These are phyloP conservation scores for Phytophthora crassamura DNA, from an alignment of 352 stramenopile species.

Conservation along the genomic window DNA sequence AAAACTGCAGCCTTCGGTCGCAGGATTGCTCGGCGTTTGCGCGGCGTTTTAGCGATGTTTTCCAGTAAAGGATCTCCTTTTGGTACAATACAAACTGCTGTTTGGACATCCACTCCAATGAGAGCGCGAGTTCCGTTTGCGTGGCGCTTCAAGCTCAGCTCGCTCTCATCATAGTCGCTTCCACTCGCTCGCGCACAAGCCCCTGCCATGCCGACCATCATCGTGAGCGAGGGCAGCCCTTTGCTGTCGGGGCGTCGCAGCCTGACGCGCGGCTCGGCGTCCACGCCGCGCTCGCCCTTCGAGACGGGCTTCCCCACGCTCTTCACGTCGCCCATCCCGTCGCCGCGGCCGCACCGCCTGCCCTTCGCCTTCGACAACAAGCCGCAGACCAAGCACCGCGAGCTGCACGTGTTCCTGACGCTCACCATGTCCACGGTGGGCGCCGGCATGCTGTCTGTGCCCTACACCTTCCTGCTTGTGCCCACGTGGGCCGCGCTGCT, in stretches of 20 bases:
- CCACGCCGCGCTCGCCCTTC: constrained; percentile 64
- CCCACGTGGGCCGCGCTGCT: constrained; percentile 50
- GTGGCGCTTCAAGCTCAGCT: too few species aligned
- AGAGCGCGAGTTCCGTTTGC: too few species aligned
- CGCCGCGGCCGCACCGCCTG: constrained; percentile 59
- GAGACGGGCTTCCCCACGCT: constrained; percentile 77
- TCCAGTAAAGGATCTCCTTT: too few species aligned
- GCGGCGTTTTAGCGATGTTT: too few species aligned
- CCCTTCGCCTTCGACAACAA: constrained; percentile 51
- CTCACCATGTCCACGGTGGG: constrained; percentile 83
- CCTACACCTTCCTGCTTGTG: constrained; percentile 74
- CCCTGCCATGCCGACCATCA: constrained; percentile 27
- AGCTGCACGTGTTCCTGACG: constrained; percentile 77
- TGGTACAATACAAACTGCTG: too few species aligned
- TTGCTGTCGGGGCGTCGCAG: constrained; percentile 27
- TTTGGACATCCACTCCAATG: too few species aligned
- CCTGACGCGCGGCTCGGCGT: constrained; percentile 18
- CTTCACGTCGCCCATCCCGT: constrained; percentile 61
- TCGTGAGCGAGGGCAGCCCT: constrained; percentile 28
- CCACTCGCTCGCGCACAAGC: constrained; percentile 8
- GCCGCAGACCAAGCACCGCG: constrained; percentile 40
- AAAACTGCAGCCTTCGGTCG: too few species aligned
- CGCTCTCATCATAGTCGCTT: constrained; percentile 15
- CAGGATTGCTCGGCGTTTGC: too few species aligned
- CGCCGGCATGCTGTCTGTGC: constrained; percentile 71